phyloP scores from a whole-genome alignment of 139 green algal species.

The Chlamydomonas schloesseri region DNA sequence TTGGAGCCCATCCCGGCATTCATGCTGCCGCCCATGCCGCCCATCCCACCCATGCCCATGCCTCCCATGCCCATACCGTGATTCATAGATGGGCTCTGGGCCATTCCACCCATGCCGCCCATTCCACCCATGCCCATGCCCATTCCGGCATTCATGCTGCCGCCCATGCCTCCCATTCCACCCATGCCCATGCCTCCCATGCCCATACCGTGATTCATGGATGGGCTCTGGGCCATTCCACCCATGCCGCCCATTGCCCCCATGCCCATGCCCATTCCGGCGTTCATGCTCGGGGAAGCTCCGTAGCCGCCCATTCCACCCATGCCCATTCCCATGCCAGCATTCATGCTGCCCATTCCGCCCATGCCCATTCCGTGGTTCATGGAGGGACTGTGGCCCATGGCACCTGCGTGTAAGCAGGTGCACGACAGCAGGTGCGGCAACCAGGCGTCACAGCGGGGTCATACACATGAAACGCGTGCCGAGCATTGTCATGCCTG shows the following conservation, averaged over 20 bases:
- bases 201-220: background rate
- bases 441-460: too few relatives aligned
- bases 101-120: background rate
- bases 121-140: constrained; percentile 10
- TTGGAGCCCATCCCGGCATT: constrained; percentile 4
- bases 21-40: constrained; percentile 3
- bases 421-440: too few relatives aligned
- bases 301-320: background rate
- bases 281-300: background rate
- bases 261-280: constrained; percentile 16
- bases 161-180: constrained; percentile 16
- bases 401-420: background rate
- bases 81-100: background rate
- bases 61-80: constrained; percentile 31
- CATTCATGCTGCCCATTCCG: background rate
- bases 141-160: background rate
- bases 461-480: too few relatives aligned
- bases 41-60: constrained; percentile 11
- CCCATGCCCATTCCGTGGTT: background rate
- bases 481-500: too few relatives aligned
- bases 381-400: background rate
- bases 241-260: constrained; percentile 10
- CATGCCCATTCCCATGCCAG: background rate
- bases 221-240: background rate
- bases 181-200: constrained; percentile 25